phyloP scores from a whole-genome alignment of 495 filamentous ascomycete species.

The Xylaria castorea region DNA sequence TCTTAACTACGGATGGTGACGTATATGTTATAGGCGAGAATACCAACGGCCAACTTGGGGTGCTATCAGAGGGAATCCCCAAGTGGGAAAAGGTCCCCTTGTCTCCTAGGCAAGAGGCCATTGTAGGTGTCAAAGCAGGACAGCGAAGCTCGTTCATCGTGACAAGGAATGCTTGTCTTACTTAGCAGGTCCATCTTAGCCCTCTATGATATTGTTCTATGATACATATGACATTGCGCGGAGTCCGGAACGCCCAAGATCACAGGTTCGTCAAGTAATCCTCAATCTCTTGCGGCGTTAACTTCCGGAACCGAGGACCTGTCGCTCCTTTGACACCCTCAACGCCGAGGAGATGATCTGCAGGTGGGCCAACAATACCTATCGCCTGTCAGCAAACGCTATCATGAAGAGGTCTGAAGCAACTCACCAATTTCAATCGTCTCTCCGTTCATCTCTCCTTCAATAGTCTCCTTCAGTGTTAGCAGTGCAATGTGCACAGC shows the following conservation, averaged over 20 bases:
- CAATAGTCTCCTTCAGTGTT: conserved; percentile 98
- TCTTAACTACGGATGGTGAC: conserved; percentile 55
- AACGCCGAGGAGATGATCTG: conserved; percentile 88
- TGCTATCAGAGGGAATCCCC: conserved; percentile 32
- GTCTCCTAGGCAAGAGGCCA: conserved; percentile 34
- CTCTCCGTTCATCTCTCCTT: conserved; percentile 99
- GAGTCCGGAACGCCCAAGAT: conserved; percentile 38
- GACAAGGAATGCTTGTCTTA: conserved; percentile 29
- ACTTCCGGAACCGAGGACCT: conserved; percentile 93
- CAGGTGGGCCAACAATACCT: conserved; percentile 96
- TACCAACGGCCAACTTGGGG: conserved; percentile 65
- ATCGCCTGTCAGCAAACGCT: conserved; percentile 45
- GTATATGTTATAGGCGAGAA: conserved; percentile 64
- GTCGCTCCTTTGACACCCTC: conserved; percentile 89
- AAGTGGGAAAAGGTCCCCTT: conserved; percentile 47
- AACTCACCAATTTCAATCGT: conserved; percentile 94
- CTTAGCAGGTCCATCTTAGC: conserved; percentile 37
- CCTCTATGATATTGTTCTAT: conserved; percentile 51
- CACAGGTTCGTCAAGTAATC: conserved; percentile 98
- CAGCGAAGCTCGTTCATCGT: conserved; percentile 54
- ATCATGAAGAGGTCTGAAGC: neutral
- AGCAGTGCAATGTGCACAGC: conserved; percentile 97
- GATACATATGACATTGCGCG: conserved; percentile 44
- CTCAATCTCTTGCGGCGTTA: conserved; percentile 97
- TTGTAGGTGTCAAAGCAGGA: conserved; percentile 53